Base-by-base conservation (phyloP, 208 protist genomes). In the Acanthamoeba lugdunensis region DNA sequence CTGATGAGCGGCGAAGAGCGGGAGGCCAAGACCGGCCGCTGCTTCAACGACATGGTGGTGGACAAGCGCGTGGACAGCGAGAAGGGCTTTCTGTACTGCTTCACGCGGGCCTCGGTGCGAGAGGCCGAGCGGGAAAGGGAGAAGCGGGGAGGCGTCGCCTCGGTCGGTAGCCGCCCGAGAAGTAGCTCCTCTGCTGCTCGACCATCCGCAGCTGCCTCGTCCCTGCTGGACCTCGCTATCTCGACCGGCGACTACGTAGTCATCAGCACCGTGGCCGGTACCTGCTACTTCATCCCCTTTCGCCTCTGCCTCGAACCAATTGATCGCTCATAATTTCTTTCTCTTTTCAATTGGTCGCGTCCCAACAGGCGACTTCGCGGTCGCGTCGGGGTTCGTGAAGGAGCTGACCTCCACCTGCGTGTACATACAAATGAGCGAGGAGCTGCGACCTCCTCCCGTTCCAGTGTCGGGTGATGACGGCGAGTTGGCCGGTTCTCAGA, bases 21-120 rank as follows among this genome's bases (percentile, higher is more conserved):
- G 28, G 89, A 93, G 23, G 5, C n/a, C 4, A 93, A 52, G 50
- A 90, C 58, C 13, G 89, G 89, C 8, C 63, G 89, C 16, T 93
- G 89, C 30, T 93, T 75, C 67, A 93, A 63, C 67, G 69, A 93
- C 48, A 93, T 93, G 89, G 71, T 93, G 25, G 89, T 93, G 28
- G 71, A 75, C 50, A n/a, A 58, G 21, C 67, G 56, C n/a, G 48
- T 93, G 6, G 67, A 56, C 71, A 69, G 67, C 54, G 69, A 93
- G 30, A 93, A 79, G 52, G 75, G 75, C 48, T 93, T 93, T 33
- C 28, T 82, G 21, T 93, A 93, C 18, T 65, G 67, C 81, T 93
- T 93, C 89, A 75, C 82, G 71, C 45, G 56, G 11, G 89, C 63
- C 23, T 54, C 89, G 13, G 45, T 73, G 56, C 13, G 56, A 16